Conservation (phyloP, 768 basidiomycete genomes). For the Termitomyces bulborhizus region DNA sequence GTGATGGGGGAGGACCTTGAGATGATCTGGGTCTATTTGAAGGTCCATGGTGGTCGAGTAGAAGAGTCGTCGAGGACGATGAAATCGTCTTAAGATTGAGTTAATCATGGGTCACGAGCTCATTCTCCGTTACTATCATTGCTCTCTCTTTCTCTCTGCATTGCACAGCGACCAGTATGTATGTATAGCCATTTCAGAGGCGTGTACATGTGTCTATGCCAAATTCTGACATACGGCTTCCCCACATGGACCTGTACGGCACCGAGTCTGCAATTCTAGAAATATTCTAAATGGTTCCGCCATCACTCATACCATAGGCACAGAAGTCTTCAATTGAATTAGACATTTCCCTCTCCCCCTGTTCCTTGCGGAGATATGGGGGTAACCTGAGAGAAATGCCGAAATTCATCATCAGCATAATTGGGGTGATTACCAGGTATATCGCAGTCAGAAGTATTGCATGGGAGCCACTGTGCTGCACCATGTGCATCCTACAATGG, state of each 20-base stretch:
- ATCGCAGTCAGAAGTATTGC: background rate
- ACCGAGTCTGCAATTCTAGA: background rate
- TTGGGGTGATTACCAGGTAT: background rate
- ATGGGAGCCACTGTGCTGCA: background rate
- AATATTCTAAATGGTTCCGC: background rate
- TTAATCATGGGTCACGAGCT: constrained; percentile 5
- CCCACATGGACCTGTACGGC: background rate
- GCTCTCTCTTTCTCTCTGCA: too few relatives aligned
- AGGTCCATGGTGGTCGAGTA: constrained; percentile 27
- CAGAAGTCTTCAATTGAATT: background rate
- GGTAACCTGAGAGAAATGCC: background rate
- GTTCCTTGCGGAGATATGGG: background rate
- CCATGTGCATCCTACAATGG: background rate
- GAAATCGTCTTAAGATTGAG: background rate
- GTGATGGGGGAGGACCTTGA: constrained; percentile 65
- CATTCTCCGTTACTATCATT: too few relatives aligned
- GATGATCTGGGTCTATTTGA: constrained; percentile 43
- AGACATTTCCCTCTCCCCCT: background rate
- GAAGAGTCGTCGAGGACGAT: background rate
- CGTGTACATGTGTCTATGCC: background rate
- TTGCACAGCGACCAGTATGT: too few relatives aligned
- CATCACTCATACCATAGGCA: background rate
- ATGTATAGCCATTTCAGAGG: too few relatives aligned
- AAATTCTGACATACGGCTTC: background rate
- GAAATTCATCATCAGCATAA: background rate